Evolutionary conservation across 2,329 filamentous ascomycete species (phyloP).

Genomic region (Talaromyces sp.): DNA sequence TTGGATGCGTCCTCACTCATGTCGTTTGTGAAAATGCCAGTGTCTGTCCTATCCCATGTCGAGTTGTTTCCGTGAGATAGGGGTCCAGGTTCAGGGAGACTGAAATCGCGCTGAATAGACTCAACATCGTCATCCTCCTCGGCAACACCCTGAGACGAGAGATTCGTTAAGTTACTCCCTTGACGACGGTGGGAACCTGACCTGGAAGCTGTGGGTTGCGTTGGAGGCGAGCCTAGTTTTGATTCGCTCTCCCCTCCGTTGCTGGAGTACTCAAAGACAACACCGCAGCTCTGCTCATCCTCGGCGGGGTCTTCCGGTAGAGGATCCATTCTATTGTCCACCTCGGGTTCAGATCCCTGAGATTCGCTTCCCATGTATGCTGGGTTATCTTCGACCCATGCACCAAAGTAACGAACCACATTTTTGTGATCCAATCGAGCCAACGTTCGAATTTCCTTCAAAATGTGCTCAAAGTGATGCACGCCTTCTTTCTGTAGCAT

Average conservation of each 20-base stretch:
- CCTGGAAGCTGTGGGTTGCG: conserved; percentile 8
- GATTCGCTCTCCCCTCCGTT: conserved; percentile 19
- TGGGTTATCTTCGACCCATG: conserved; percentile 54
- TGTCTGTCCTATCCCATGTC: conserved; percentile 29
- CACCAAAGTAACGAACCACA: conserved; percentile 60
- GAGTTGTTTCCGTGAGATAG: conserved; percentile 26
- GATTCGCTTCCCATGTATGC: conserved; percentile 8
- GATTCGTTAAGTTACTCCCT: conserved; percentile 32
- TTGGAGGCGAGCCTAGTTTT: conserved; percentile 8
- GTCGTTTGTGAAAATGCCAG: conserved; percentile 38
- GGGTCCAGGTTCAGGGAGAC: conserved; percentile 13
- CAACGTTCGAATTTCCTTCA: conserved; percentile 57
- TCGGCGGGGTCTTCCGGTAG: conserved; percentile 7
- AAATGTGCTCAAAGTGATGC: conserved; percentile 50
- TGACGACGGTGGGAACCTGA: conserved; percentile 13
- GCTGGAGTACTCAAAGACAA: conserved; percentile 36
- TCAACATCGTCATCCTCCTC: conserved; percentile 43
- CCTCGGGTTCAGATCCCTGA: neutral
- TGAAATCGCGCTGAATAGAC: conserved; percentile 40
- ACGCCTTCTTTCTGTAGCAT: conserved; percentile 48
- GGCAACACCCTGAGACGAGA: conserved; percentile 32
- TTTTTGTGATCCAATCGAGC: conserved; percentile 59
- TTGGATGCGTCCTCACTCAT: conserved; percentile 30
- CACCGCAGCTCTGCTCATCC: conserved; percentile 28
- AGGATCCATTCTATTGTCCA: neutral